These are phyloP conservation scores for Microsporum audouinii DNA, from an alignment of 2,329 filamentous ascomycete genomes.

Conservation along the genomic window DNA sequence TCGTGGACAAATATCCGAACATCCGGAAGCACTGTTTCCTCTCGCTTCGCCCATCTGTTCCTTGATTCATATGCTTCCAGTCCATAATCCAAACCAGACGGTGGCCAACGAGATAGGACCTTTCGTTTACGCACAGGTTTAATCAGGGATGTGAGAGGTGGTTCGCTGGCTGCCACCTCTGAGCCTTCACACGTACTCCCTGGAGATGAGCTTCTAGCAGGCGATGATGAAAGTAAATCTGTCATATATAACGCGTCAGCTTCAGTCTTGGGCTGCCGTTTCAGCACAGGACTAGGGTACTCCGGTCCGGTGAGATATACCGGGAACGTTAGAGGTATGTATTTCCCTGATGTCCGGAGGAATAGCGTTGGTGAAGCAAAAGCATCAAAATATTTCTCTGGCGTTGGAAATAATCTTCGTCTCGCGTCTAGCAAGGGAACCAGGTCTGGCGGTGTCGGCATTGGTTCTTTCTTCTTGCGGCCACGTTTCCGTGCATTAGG, in stretches of 20 bases:
- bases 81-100: slow-evolving; percentile 28
- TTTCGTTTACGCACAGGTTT: slow-evolving; percentile 24
- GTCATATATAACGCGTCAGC: slow-evolving; percentile 6
- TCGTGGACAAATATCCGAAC: slow-evolving; percentile 1
- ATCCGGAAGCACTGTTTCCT: not conserved
- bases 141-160: slow-evolving; percentile 2
- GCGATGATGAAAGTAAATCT: not conserved
- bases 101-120: slow-evolving; percentile 30
- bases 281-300: slow-evolving; percentile 25
- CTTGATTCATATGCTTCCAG: not conserved
- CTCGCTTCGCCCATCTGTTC: not conserved
- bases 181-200: slow-evolving; percentile 5
- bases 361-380: slow-evolving; percentile 36
- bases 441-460: slow-evolving; percentile 22
- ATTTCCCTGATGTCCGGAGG: slow-evolving; percentile 31
- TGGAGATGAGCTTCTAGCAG: not conserved
- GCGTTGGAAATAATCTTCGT: slow-evolving; percentile 25
- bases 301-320: slow-evolving; percentile 25
- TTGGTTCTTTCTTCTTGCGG: slow-evolving; percentile 13
- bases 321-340: slow-evolving; percentile 27
- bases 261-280: slow-evolving; percentile 9
- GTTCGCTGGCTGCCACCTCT: not conserved
- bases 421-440: slow-evolving; percentile 28
- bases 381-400: slow-evolving; percentile 33
- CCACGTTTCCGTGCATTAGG: slow-evolving; percentile 7